Base-by-base conservation (phyloP, 257 asterid genomes). In the Jaltomata sinuosa region DNA sequence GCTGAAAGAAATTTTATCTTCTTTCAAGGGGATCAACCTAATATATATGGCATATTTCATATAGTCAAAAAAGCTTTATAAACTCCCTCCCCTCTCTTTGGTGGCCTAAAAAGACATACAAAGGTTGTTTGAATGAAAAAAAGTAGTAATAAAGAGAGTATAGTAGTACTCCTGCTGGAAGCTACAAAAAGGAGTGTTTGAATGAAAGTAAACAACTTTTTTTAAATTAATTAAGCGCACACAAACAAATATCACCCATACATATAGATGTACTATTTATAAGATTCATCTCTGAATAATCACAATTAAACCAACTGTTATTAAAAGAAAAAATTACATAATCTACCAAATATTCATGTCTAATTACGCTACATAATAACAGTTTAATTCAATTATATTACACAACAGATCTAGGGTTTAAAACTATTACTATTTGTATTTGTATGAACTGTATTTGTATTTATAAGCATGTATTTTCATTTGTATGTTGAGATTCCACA, bases 31-130 rank as follows among this genome's bases (percentile, higher is more conserved):
- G 40, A 64, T 68, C 77, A 68, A 36, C 27, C 40, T 32, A 67
- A 57, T 57, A 64, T 15, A 64, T 38, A 27, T 45, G 18, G 36
- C 68, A 27, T 32, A 81, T 32, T 45, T 76, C 61, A 76, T 29
- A 74, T 85, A 88, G 96, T 94, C 97, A 94, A 93, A 93, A 27
- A 91, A 91, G 92, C 84, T 89, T 76, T 47, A 76, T 68, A 19
- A 34, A 34, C 77, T 86, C 88, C 42, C 68, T 3, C 84, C 87
- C 87, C 71, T 82, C 82, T 85, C 93, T 91, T 89, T 90, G 89
- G 84, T 88, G 91, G 90, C 94, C 93, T 90, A 86, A 91, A 94
- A 94, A 94, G 95, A 90, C 93, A 85, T 90, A 82, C 89, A 87
- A 89, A 85, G 84, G 83, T 86, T 87, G 89, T 85, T 90, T 87